Evolutionary conservation across 2,329 filamentous ascomycete species (phyloP), one percentile per base, ranked within the genome.

Genomic region (Stagonosporopsis cucurbitacearum): DNA sequence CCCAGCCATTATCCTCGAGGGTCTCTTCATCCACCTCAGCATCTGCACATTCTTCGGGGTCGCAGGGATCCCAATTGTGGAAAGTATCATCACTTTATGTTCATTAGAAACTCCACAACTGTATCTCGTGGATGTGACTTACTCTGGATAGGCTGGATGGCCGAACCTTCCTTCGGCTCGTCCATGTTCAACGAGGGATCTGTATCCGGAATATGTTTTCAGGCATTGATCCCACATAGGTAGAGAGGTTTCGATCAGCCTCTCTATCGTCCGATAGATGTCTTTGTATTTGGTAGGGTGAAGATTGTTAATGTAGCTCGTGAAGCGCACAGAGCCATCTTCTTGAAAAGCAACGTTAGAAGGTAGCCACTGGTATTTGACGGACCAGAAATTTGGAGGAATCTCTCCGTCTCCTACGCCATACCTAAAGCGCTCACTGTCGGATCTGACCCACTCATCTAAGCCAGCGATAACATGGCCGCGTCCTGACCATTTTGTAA

Each of bases 291-390:
- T 59, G 7, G n/a, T 47, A 13, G 82, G 82, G 56, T 84, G 81
- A 1, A 84, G 65, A 55, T 83, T 84, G 65, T 84, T 84, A 65
- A 84, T 77, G 60, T 84, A 84, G 22, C 51, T 59, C 2, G 52
- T 69, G 23, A 84, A 78, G 22, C 64, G 75, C 11, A 76, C 74
- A 1, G 48, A 61, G 5, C 73, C 67, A 3, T 70, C 63, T 28
- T 69, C 50, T 6, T 54, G 67, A 40, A 82, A 68, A 11, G 73
- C 63, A 19, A 85, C 74, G 3, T 82, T 77, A 53, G 78, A 79
- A 13, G 82, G 82, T 15, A 85, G 72, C 73, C 79, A 79, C 64
- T 84, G 80, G 51, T 77, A 81, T 1, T 67, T 59, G 0, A 69
- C 62, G 20, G 78, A 76, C 59, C 62, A 68, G 23, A 58, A 65